Conservation (phyloP, 2,329 filamentous ascomycete species). For the Colletotrichum sp. region DNA sequence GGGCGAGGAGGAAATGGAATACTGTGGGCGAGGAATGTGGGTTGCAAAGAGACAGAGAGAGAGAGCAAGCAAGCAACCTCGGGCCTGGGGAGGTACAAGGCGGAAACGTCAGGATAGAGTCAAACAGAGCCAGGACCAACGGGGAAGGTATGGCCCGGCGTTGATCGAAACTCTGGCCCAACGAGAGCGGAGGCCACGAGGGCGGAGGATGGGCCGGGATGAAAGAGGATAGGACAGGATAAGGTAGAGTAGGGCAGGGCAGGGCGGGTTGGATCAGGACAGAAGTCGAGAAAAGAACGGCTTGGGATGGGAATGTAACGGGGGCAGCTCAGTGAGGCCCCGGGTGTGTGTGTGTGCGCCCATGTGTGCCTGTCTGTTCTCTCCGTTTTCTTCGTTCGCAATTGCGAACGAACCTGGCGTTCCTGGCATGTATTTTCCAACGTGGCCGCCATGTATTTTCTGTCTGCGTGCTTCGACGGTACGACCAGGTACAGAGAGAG, state of each 20-base stretch:
- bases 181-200: not conserved
- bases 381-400: constrained; percentile 13
- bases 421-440: not conserved
- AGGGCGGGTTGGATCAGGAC: not conserved
- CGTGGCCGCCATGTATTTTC: not conserved
- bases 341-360: not conserved
- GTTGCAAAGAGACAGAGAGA: not conserved
- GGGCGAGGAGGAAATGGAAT: not conserved
- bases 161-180: constrained; percentile 10
- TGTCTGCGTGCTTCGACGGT: not conserved
- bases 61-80: not conserved
- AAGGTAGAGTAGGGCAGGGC: not conserved
- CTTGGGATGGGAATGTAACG: constrained; percentile 4
- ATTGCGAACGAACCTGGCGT: constrained; percentile 20
- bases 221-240: not conserved
- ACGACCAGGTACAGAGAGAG: not conserved
- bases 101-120: constrained; percentile 10
- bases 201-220: not conserved
- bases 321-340: not conserved
- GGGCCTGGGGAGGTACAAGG: not conserved
- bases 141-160: not conserved
- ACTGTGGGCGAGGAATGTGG: not conserved
- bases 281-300: not conserved
- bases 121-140: not conserved
- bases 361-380: not conserved